A percentile compares a stretch with the other conserved stretches of the same genome.
Evolutionary conservation across 306 rosid genomes (phyloP).

Genomic region (Corylus heterophylla): DNA sequence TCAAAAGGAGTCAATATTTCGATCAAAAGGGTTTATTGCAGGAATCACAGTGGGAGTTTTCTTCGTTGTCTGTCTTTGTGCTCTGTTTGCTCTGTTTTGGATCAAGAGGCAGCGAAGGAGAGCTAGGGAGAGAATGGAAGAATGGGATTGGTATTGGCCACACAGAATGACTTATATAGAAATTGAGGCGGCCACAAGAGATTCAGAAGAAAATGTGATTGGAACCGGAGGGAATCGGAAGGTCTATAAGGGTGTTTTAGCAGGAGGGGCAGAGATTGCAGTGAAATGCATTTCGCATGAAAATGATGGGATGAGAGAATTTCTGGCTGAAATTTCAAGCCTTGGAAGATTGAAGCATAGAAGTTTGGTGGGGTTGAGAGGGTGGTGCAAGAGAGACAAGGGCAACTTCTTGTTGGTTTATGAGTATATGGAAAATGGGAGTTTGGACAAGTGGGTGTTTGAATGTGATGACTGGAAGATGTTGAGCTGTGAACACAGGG

Average conservation of each 20-base stretch:
- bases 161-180: constrained; percentile 66
- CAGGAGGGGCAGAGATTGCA: constrained; percentile 60
- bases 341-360: constrained; percentile 83
- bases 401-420: constrained; percentile 69
- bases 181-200: constrained; percentile 61
- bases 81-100: constrained; percentile 40
- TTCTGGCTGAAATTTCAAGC: constrained; percentile 79
- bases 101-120: constrained; percentile 39
- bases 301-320: constrained; percentile 72
- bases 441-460: constrained; percentile 71
- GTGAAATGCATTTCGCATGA: constrained; percentile 77
- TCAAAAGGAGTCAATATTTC: constrained; percentile 52
- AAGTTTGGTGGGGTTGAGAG: constrained; percentile 66
- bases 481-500: constrained; percentile 51
- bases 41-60: constrained; percentile 48
- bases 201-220: constrained; percentile 64
- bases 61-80: constrained; percentile 28
- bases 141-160: constrained; percentile 98
- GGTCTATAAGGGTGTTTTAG: constrained; percentile 66
- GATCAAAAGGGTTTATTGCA: constrained; percentile 60
- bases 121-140: constrained; percentile 72
- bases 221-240: constrained; percentile 88
- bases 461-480: constrained; percentile 48
- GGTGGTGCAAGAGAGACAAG: constrained; percentile 79
- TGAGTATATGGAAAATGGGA: constrained; percentile 88